These are phyloP conservation scores for Colletotrichum horii DNA, from an alignment of 2,329 filamentous ascomycete genomes.

Conservation along the genomic window DNA sequence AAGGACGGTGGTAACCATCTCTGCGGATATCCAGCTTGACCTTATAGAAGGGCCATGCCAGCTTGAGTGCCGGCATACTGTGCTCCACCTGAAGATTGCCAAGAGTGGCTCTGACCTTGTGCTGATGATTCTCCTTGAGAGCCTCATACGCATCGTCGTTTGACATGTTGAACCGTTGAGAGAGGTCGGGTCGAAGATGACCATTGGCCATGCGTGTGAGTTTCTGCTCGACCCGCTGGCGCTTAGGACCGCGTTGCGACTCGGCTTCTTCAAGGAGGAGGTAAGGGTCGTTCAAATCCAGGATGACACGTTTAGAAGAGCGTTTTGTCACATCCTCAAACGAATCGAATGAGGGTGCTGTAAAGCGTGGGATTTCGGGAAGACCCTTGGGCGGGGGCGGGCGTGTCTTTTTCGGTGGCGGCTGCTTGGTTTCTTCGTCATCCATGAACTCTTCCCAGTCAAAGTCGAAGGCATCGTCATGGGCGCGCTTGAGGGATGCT, in stretches of 20 bases:
- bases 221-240: constrained; percentile 59
- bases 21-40: constrained; percentile 78
- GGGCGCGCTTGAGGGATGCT: constrained; percentile 22
- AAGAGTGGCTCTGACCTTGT: constrained; percentile 91
- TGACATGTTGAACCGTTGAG: constrained; percentile 89
- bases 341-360: constrained; percentile 78
- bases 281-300: constrained; percentile 88
- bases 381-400: constrained; percentile 66
- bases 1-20: constrained; percentile 83
- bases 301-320: constrained; percentile 77
- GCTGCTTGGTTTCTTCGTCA: constrained; percentile 49
- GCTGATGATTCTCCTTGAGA: constrained; percentile 95
- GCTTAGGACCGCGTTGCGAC: constrained; percentile 66
- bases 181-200: constrained; percentile 74
- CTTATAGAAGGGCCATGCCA: constrained; percentile 96
- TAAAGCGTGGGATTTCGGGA: constrained; percentile 62
- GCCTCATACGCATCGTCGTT: constrained; percentile 96
- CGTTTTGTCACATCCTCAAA: constrained; percentile 76
- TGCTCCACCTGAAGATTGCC: constrained; percentile 94
- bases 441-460: constrained; percentile 70
- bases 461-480: constrained; percentile 44
- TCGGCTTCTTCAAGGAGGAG: constrained; percentile 83
- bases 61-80: constrained; percentile 85
- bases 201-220: constrained; percentile 72
- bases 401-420: constrained; percentile 68